A percentile compares a stretch with the other conserved stretches of the same genome.
phyloP scores from a whole-genome alignment of 2,329 filamentous ascomycete species.

The Colletotrichum paranaense region DNA sequence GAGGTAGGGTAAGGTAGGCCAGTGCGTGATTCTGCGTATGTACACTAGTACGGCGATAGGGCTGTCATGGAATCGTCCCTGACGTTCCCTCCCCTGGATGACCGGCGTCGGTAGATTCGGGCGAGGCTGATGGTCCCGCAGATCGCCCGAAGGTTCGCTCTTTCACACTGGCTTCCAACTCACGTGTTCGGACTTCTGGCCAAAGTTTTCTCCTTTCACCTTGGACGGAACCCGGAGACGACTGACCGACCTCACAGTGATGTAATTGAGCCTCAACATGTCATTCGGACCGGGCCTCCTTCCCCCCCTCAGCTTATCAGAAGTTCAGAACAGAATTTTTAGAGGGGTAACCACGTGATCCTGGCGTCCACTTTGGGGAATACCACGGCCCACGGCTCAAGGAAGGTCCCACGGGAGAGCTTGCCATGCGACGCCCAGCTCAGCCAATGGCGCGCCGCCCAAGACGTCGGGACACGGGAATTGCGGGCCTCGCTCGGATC shows the following conservation, averaged over 20 bases:
- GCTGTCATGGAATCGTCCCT: conserved; percentile 12
- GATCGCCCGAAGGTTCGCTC: background rate
- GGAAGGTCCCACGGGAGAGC: background rate
- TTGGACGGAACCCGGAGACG: background rate
- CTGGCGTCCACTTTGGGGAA: background rate
- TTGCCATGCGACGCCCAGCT: background rate
- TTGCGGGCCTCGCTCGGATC: conserved; percentile 17
- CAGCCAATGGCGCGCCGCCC: conserved; percentile 10
- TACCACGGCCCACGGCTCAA: too few species aligned
- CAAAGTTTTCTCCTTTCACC: background rate
- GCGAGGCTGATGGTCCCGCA: conserved; percentile 17
- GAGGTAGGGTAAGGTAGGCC: background rate
- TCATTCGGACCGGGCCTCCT: conserved; percentile 15
- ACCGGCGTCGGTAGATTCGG: conserved; percentile 3
- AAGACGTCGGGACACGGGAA: conserved; percentile 13
- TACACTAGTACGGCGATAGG: background rate
- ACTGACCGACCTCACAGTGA: conserved; percentile 12
- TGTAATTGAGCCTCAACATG: conserved; percentile 19
- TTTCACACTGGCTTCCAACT: background rate
- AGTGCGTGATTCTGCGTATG: background rate
- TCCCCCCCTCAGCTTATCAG: background rate
- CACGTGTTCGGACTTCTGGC: background rate
- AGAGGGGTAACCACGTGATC: conserved; percentile 28
- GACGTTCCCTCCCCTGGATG: background rate
- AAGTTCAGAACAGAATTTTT: conserved; percentile 18